phyloP scores from a whole-genome alignment of 805 yeast species.

The Metschnikowia lachancei region DNA sequence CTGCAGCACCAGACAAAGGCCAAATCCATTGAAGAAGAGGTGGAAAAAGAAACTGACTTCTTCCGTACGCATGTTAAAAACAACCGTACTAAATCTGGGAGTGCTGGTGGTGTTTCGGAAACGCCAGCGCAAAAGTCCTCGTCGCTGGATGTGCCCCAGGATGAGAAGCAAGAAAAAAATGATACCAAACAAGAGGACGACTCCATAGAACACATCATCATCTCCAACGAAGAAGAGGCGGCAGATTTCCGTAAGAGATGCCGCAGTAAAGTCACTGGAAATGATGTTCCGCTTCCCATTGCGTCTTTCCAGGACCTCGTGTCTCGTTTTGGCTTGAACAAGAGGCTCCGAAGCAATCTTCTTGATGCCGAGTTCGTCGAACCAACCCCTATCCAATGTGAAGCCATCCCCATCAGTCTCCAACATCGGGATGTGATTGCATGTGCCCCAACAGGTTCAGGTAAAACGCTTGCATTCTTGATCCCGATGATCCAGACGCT shows the following conservation, averaged over 20 bases:
- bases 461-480: constrained; percentile 89
- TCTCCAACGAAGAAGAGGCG: constrained; percentile 60
- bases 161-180: no score
- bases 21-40: constrained; percentile 45
- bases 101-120: constrained; percentile 19
- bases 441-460: constrained; percentile 98
- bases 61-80: constrained; percentile 43
- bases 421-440: constrained; percentile 76
- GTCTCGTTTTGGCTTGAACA: constrained; percentile 63
- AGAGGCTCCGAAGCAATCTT: constrained; percentile 57
- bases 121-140: constrained; percentile 1
- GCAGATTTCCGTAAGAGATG: constrained; percentile 53
- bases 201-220: constrained; percentile 36
- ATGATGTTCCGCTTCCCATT: constrained; percentile 86
- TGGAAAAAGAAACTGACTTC: constrained; percentile 78
- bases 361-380: constrained; percentile 68
- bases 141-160: no score
- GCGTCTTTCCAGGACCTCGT: constrained; percentile 83
- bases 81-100: neutral
- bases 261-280: constrained; percentile 72
- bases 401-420: constrained; percentile 75
- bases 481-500: constrained; percentile 71
- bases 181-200: constrained; percentile 23
- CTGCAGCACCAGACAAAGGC: constrained; percentile 26
- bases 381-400: constrained; percentile 93